Evolutionary conservation across 2,329 filamentous ascomycete genomes (phyloP).

Genomic region (Pyricularia sp.): DNA sequence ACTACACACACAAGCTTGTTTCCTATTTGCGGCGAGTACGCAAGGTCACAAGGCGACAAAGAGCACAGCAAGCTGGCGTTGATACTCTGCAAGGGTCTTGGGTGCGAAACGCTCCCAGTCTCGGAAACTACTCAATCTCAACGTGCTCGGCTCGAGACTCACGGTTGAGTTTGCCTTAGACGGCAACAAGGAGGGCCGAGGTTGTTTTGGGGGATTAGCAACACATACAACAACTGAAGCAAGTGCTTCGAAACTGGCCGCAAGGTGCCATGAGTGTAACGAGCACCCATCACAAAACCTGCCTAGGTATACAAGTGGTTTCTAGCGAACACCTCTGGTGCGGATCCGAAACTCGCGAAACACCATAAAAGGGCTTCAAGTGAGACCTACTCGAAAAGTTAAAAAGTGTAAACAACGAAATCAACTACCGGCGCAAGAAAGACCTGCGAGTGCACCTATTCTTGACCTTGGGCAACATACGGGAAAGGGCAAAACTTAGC

Average conservation of each 20-base stretch:
- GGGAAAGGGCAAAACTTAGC: background rate
- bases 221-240: background rate
- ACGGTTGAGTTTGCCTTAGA: background rate
- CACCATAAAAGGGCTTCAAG: background rate
- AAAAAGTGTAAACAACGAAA: background rate
- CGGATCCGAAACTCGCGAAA: background rate
- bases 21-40: background rate
- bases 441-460: background rate
- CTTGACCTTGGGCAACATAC: background rate
- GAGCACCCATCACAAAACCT: background rate
- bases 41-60: background rate
- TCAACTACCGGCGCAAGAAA: background rate
- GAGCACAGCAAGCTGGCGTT: background rate
- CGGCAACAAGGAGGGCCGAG: background rate
- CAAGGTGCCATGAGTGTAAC: background rate
- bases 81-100: background rate
- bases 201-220: background rate
- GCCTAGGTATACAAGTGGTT: background rate
- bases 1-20: background rate
- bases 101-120: background rate
- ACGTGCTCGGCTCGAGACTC: background rate
- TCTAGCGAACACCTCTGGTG: background rate
- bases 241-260: background rate
- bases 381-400: background rate
- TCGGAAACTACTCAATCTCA: background rate